Evolutionary conservation across 768 basidiomycete genomes (phyloP).

Genomic region (Amanita inopinata): DNA sequence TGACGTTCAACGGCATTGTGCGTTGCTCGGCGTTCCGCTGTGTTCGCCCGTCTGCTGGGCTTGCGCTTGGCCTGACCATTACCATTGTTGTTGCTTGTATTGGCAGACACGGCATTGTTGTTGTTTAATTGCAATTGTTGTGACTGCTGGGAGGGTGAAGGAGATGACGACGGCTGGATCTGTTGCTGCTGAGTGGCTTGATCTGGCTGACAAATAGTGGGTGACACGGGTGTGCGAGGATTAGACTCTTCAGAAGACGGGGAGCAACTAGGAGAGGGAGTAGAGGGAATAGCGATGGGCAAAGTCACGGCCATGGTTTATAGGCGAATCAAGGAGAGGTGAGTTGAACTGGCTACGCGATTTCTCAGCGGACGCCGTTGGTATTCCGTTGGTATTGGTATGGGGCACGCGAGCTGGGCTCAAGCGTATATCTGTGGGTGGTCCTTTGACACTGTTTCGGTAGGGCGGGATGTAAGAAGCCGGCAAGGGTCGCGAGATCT

Average conservation of each 20-base stretch:
- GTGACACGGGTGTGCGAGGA: constrained; percentile 36
- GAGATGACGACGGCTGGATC: constrained; percentile 13
- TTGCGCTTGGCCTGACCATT: constrained; percentile 57
- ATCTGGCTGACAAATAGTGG: constrained; percentile 19
- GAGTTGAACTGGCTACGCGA: constrained; percentile 26
- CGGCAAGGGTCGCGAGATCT: constrained; percentile 96
- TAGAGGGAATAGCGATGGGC: constrained; percentile 16
- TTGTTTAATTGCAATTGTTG: constrained; percentile 12
- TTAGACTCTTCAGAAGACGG: constrained; percentile 18
- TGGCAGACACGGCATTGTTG: constrained; percentile 14
- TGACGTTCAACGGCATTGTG: constrained; percentile 97
- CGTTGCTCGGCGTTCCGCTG: constrained; percentile 90
- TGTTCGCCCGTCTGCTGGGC: constrained; percentile 83
- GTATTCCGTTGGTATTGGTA: constrained; percentile 4
- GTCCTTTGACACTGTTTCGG: constrained; percentile 25
- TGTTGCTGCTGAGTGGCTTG: constrained; percentile 8
- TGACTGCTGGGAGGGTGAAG: constrained; percentile 14
- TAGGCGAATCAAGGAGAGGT: constrained; percentile 12
- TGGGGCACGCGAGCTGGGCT: constrained; percentile 54
- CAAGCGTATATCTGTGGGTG: constrained; percentile 39
- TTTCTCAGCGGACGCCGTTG: constrained; percentile 33
- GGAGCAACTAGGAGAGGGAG: constrained; percentile 20
- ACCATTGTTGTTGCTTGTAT: constrained; percentile 12
- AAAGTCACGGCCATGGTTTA: constrained; percentile 29
- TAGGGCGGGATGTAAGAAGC: constrained; percentile 50